Conservation (phyloP, 805 yeast genomes). For the Candida endomychidarum region DNA sequence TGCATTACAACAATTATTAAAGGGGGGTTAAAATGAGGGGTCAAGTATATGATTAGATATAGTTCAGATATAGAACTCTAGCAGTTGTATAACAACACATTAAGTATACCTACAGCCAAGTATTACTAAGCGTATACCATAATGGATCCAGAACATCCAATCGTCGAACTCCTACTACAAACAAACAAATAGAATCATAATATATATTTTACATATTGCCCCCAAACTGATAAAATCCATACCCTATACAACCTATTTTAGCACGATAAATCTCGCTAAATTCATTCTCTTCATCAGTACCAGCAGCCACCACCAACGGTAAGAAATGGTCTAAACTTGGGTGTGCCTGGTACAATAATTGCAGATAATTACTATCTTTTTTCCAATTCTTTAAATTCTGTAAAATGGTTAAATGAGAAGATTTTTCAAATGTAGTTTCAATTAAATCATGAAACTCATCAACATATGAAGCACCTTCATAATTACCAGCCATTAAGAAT, state of each 20-base stretch:
- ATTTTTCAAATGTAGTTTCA: conserved; percentile 26
- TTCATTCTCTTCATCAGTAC: conserved; percentile 44
- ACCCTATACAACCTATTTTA: conserved; percentile 53
- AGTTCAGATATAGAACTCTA: no score
- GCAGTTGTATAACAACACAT: no score
- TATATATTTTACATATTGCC: no score
- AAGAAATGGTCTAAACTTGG: conserved; percentile 77
- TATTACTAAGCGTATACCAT: no score
- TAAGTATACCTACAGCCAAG: no score
- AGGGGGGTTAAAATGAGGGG: no score
- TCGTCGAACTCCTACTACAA: no score
- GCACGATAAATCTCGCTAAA: conserved; percentile 49
- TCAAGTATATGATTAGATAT: no score
- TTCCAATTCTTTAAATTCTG: conserved; percentile 17
- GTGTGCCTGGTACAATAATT: conserved; percentile 53
- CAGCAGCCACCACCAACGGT: conserved; percentile 63
- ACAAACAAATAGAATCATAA: no score
- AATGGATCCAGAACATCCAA: no score
- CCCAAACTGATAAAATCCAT: conserved; percentile 62
- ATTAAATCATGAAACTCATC: conserved; percentile 51
- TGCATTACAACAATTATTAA: conserved; percentile 41
- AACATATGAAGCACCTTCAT: conserved; percentile 50
- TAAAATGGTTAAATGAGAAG: conserved; percentile 13
- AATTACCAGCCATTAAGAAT: conserved; percentile 10
- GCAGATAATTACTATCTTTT: conserved; percentile 20